Evolutionary conservation across 208 protist species (phyloP).

Genomic region (Crithidia fasciculata): DNA sequence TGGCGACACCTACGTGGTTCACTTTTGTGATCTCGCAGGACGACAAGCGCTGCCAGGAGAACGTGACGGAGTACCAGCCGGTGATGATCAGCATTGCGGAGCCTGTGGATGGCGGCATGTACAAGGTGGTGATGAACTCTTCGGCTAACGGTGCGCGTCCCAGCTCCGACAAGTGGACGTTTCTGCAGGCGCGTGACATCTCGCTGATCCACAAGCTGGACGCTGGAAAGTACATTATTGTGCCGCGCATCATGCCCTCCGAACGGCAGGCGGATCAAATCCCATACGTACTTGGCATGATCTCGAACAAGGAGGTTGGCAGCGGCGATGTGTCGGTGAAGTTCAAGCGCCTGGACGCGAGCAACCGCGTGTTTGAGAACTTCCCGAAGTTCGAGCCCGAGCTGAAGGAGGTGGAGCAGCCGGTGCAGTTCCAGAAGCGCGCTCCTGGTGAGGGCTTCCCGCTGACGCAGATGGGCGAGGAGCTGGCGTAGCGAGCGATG

Average conservation of each 20-base stretch:
- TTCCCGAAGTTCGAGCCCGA: slow-evolving; percentile 84
- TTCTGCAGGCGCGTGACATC: slow-evolving; percentile 82
- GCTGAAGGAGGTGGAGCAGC: slow-evolving; percentile 36
- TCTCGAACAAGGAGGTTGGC: slow-evolving; percentile 60
- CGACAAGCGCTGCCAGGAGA: slow-evolving; percentile 59
- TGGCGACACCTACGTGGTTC: slow-evolving; percentile 66
- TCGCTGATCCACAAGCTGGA: slow-evolving; percentile 76
- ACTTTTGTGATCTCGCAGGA: slow-evolving; percentile 79
- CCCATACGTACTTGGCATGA: slow-evolving; percentile 64
- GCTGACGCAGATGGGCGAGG: slow-evolving; percentile 46
- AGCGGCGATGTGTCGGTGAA: slow-evolving; percentile 55
- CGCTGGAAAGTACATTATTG: slow-evolving; percentile 66
- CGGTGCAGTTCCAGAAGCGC: slow-evolving; percentile 76
- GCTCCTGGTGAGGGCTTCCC: slow-evolving; percentile 56
- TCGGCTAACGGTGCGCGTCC: slow-evolving; percentile 66
- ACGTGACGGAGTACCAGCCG: slow-evolving; percentile 65
- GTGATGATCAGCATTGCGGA: slow-evolving; percentile 85
- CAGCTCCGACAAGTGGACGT: slow-evolving; percentile 76
- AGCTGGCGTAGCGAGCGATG: slow-evolving; percentile 33
- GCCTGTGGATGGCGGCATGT: slow-evolving; percentile 48
- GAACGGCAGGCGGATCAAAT: slow-evolving; percentile 33
- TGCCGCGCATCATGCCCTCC: slow-evolving; percentile 70
- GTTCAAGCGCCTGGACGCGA: slow-evolving; percentile 61
- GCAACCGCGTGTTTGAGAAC: slow-evolving; percentile 82
- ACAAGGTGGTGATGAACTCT: slow-evolving; percentile 80